These are phyloP conservation scores for Davidsoniella neocaledoniae DNA, from an alignment of 2,329 filamentous ascomycete species.

Conservation along the genomic window DNA sequence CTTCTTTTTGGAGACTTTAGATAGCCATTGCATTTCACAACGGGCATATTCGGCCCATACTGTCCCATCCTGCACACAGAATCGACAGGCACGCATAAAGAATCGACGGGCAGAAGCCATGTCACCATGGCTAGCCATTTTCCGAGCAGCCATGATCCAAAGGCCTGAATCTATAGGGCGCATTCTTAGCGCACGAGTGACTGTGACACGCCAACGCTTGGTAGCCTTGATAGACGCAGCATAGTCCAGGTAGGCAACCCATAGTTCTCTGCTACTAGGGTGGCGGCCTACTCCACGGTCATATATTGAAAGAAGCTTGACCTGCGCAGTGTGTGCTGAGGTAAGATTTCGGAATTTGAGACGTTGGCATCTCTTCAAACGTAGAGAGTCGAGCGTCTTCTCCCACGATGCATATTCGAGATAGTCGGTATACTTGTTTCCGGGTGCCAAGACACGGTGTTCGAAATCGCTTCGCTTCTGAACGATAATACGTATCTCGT, in stretches of 20 bases:
- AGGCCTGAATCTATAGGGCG: slow-evolving; percentile 70
- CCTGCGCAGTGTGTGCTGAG: slow-evolving; percentile 55
- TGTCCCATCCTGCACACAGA: slow-evolving; percentile 57
- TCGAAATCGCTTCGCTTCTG: slow-evolving; percentile 87
- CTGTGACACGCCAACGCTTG: slow-evolving; percentile 47
- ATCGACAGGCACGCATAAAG: slow-evolving; percentile 79
- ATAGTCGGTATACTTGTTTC: slow-evolving; percentile 61
- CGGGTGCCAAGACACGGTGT: slow-evolving; percentile 72
- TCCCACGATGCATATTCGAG: slow-evolving; percentile 66
- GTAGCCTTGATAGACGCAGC: slow-evolving; percentile 50
- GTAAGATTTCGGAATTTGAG: slow-evolving; percentile 54
- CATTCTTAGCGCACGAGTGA: slow-evolving; percentile 59
- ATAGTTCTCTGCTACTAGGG: slow-evolving; percentile 62
- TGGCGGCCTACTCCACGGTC: slow-evolving; percentile 76
- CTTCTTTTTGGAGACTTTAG: slow-evolving; percentile 45
- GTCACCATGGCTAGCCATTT: slow-evolving; percentile 64
- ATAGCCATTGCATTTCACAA: slow-evolving; percentile 83
- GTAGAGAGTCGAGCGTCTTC: slow-evolving; percentile 53
- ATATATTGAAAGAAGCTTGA: slow-evolving; percentile 75
- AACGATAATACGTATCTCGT: slow-evolving; percentile 79
- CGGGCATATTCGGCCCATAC: slow-evolving; percentile 85
- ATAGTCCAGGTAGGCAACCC: slow-evolving; percentile 82
- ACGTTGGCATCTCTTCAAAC: slow-evolving; percentile 66
- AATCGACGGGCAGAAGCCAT: slow-evolving; percentile 70
- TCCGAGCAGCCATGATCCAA: slow-evolving; percentile 73